phyloP scores from a whole-genome alignment of 768 basidiomycete genomes.

The Multifurca ochricompacta region DNA sequence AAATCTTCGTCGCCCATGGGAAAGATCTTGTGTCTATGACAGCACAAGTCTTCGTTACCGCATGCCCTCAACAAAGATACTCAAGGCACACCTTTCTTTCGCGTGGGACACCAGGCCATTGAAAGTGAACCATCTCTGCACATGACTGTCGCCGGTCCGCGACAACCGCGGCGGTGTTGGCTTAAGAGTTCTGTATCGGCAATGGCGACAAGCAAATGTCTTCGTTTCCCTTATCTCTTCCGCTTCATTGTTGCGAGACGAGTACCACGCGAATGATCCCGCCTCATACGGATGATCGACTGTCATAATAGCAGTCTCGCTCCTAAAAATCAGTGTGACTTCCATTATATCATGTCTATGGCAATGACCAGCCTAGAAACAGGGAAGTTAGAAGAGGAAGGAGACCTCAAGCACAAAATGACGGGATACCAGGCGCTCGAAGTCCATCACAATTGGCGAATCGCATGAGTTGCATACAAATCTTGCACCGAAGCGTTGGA shows the following conservation, averaged over 20 bases:
- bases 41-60: neutral
- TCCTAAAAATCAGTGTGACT: neutral
- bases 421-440: constrained; percentile 12
- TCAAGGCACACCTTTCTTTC: constrained; percentile 46
- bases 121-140: constrained; percentile 35
- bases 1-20: constrained; percentile 19
- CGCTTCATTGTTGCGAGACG: neutral
- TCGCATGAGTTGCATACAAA: constrained; percentile 18
- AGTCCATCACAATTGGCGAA: constrained; percentile 13
- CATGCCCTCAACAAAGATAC: neutral
- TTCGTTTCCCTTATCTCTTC: constrained; percentile 6
- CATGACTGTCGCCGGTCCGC: neutral
- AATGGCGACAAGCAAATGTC: constrained; percentile 21
- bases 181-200: constrained; percentile 1
- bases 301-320: neutral
- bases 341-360: constrained; percentile 17
- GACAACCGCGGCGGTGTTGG: neutral
- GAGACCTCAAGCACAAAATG: neutral
- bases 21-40: constrained; percentile 37
- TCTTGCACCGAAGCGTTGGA: neutral
- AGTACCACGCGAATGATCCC: constrained; percentile 6
- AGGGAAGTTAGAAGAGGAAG: neutral
- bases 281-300: neutral
- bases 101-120: constrained; percentile 56
- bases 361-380: constrained; percentile 9